Evolutionary conservation across 1,139 yeast genomes (phyloP).

Genomic region (Yamadazyma oceani): DNA sequence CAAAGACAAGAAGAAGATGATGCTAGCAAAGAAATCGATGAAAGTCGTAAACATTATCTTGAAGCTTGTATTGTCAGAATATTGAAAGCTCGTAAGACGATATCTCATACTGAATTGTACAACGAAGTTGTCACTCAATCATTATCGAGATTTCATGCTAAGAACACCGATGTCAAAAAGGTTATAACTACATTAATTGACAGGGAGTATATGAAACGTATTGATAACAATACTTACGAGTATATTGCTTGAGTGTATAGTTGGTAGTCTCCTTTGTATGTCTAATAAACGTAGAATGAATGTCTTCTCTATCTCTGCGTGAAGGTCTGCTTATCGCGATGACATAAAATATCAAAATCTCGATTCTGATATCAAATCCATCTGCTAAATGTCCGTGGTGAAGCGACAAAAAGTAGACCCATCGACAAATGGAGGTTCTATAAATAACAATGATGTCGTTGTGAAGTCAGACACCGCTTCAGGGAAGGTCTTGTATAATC

Average conservation of each 20-base stretch:
- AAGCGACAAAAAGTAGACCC: slow-evolving; percentile 20
- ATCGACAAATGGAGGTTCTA: too few species aligned
- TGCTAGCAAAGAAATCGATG: slow-evolving; percentile 80
- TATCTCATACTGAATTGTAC: slow-evolving; percentile 77
- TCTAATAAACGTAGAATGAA: too few species aligned
- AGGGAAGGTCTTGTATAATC: slow-evolving; percentile 8
- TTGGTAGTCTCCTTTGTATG: too few species aligned
- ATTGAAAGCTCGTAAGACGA: slow-evolving; percentile 87
- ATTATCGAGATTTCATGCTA: slow-evolving; percentile 80
- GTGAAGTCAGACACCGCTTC: neutral
- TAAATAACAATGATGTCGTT: neutral
- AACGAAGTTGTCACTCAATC: slow-evolving; percentile 91
- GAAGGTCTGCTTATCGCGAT: too few species aligned
- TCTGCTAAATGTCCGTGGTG: slow-evolving; percentile 21
- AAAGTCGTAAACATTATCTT: slow-evolving; percentile 80
- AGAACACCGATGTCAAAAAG: slow-evolving; percentile 80
- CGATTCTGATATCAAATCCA: neutral
- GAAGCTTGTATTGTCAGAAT: slow-evolving; percentile 95
- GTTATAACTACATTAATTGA: slow-evolving; percentile 86
- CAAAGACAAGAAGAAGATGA: slow-evolving; percentile 77
- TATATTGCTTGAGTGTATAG: slow-evolving; percentile 57
- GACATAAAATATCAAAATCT: neutral
- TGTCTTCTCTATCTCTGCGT: too few species aligned
- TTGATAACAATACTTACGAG: slow-evolving; percentile 72
- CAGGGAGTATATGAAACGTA: slow-evolving; percentile 78